Conservation (phyloP, 2,329 filamentous ascomycete genomes). For the Ophiosphaerella herpotricha region DNA sequence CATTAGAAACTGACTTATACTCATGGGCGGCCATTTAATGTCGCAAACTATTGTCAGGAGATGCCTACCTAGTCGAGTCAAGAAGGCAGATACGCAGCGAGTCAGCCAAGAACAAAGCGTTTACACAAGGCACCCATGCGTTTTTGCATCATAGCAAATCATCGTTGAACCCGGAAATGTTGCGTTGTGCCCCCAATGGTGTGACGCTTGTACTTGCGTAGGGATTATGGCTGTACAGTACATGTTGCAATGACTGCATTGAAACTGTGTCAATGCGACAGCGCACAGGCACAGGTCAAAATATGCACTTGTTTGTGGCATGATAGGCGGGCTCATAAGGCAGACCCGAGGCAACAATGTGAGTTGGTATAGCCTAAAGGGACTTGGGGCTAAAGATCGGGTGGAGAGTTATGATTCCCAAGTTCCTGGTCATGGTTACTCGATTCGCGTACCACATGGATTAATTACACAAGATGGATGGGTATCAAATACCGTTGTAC, state of each 20-base stretch:
- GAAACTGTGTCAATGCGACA: constrained; percentile 28
- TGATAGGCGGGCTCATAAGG: no score
- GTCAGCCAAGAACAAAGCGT: constrained; percentile 2
- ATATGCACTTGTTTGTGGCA: neutral
- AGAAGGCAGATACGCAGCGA: constrained; percentile 15
- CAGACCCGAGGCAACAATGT: no score
- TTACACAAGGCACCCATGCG: constrained; percentile 13
- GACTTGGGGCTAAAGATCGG: no score
- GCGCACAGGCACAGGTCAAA: constrained; percentile 15
- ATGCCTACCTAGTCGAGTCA: constrained; percentile 14
- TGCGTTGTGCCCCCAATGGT: constrained; percentile 28
- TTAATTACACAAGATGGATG: no score
- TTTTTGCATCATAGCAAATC: constrained; percentile 20
- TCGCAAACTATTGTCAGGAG: constrained; percentile 21
- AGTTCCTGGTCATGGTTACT: no score
- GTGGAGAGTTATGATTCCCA: no score
- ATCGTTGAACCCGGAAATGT: constrained; percentile 11
- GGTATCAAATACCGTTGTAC: no score
- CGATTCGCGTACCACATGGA: no score
- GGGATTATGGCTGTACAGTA: constrained; percentile 22
- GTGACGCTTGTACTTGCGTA: constrained; percentile 32
- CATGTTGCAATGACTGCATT: constrained; percentile 20
- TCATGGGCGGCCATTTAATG: constrained; percentile 12
- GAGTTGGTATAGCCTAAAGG: no score
- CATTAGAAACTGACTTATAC: constrained; percentile 1